Evolutionary conservation across 352 stramenopile species (phyloP).

Genomic region (Elongisporangium anandrum): DNA sequence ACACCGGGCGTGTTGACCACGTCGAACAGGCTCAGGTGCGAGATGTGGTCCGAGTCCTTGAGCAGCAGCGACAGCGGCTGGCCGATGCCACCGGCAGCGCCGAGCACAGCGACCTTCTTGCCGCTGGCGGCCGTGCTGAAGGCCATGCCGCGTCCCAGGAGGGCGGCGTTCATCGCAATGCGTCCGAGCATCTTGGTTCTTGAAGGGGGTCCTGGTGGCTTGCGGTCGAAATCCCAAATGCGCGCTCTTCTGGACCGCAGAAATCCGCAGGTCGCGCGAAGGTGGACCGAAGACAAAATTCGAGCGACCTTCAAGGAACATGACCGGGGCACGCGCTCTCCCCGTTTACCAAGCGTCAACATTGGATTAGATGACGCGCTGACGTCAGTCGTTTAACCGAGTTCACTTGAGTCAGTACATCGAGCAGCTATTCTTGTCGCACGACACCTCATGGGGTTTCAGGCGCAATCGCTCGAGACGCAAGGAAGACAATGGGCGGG

Average conservation of each 20-base stretch:
- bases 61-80: conserved; percentile 98
- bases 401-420: background rate
- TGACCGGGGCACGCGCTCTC: background rate
- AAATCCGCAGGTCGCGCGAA: background rate
- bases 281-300: background rate
- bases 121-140: conserved; percentile 57
- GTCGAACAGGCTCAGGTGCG: conserved; percentile 97
- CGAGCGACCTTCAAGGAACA: conserved; percentile 1
- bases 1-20: conserved; percentile 98
- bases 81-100: conserved; percentile 97
- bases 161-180: conserved; percentile 14
- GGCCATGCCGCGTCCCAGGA: conserved; percentile 17
- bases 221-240: conserved; percentile 16
- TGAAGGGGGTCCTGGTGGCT: background rate
- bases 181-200: conserved; percentile 14
- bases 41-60: conserved; percentile 95
- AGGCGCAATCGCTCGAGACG: background rate
- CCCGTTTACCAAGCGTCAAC: background rate
- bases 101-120: conserved; percentile 85
- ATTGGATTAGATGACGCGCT: background rate
- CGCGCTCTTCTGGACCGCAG: background rate
- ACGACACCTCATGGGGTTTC: background rate
- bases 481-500: background rate
- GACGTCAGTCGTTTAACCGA: background rate
- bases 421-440: background rate